phyloP scores from a whole-genome alignment of 345 rosid genomes.

The Lepidium aucheri region DNA sequence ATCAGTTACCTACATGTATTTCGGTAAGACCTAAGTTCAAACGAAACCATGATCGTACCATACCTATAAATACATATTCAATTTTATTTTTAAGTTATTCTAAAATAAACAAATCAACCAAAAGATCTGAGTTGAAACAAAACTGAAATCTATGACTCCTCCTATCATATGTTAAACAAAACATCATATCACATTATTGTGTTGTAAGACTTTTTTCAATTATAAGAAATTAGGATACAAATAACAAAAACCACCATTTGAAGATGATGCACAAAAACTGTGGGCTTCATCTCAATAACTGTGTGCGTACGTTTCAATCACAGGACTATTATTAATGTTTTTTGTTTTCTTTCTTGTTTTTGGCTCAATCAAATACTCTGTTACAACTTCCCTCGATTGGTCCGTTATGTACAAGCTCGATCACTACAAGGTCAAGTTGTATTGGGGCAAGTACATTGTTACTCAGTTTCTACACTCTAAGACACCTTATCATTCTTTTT shows the following conservation, averaged over 20 bases:
- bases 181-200: background rate
- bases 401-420: slow-evolving; percentile 9
- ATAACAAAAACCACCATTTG: slow-evolving; percentile 1
- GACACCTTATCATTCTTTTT: too few relatives aligned
- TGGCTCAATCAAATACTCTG: slow-evolving; percentile 3
- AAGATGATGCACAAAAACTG: slow-evolving; percentile 1
- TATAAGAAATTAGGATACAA: background rate
- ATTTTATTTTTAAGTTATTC: background rate
- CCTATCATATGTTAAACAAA: background rate
- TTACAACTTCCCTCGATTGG: slow-evolving; percentile 24
- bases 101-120: background rate
- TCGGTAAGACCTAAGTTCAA: background rate
- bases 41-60: background rate
- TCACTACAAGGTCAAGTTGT: background rate
- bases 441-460: too few relatives aligned
- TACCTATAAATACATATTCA: background rate
- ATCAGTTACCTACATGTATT: background rate
- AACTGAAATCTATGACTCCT: background rate
- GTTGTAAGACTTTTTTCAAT: background rate
- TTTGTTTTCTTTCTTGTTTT: slow-evolving; percentile 23
- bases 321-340: slow-evolving; percentile 3
- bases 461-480: too few relatives aligned
- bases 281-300: slow-evolving; percentile 10
- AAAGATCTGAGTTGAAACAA: background rate
- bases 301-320: slow-evolving; percentile 2